These are phyloP conservation scores for Paramecium primaurelia DNA, from an alignment of 73 alveolate species.

Conservation along the genomic window DNA sequence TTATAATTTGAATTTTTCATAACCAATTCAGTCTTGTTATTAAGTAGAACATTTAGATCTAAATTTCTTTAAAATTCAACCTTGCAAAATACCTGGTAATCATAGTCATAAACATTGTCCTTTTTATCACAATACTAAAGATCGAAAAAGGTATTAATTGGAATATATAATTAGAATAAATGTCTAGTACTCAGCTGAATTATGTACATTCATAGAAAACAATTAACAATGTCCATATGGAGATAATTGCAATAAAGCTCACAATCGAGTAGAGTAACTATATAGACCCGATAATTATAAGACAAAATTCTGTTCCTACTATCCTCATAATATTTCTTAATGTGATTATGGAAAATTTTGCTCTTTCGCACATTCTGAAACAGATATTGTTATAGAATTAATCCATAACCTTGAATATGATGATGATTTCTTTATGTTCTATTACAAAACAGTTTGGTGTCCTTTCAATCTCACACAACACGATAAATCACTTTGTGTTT, in stretches of 20 bases:
- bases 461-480: conserved; percentile 91
- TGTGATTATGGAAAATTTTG: conserved; percentile 90
- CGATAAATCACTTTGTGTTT: conserved; percentile 93
- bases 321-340: conserved; percentile 71
- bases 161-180: not conserved
- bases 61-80: conserved; percentile 69
- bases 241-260: conserved; percentile 83
- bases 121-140: conserved; percentile 77
- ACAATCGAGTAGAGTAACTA: conserved; percentile 86
- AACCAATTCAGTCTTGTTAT: not conserved
- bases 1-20: conserved; percentile 32
- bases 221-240: conserved; percentile 73
- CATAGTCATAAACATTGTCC: conserved; percentile 85
- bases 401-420: conserved; percentile 78
- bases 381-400: conserved; percentile 81
- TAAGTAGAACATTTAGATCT: conserved; percentile 69
- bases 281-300: conserved; percentile 86
- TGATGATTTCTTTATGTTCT: conserved; percentile 81
- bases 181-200: conserved; percentile 65
- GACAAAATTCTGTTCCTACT: conserved; percentile 83
- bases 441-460: conserved; percentile 96
- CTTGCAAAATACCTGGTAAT: conserved; percentile 68
- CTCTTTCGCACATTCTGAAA: conserved; percentile 85
- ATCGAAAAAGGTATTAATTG: conserved; percentile 69
- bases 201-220: conserved; percentile 74